phyloP scores from a whole-genome alignment of 805 yeast species.

The Pichia paraexigua region DNA sequence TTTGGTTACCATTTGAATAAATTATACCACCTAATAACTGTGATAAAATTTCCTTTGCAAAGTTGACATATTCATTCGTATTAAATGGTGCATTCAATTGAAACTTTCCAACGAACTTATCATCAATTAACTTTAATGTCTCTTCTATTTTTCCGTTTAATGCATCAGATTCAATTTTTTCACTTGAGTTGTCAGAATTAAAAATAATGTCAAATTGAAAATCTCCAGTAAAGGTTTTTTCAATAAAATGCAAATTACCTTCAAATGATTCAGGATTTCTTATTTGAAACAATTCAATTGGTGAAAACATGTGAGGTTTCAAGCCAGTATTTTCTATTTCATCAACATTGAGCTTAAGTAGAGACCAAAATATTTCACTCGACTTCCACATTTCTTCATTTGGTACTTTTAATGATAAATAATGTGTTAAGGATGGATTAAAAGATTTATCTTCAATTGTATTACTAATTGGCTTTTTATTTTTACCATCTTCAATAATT shows the following conservation, averaged over 20 bases:
- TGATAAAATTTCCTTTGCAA: conserved; percentile 74
- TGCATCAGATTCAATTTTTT: conserved; percentile 32
- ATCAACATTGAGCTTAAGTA: conserved; percentile 63
- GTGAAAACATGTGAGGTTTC: conserved; percentile 25
- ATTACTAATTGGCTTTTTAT: conserved; percentile 33
- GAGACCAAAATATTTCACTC: conserved; percentile 59
- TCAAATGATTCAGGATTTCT: conserved; percentile 51
- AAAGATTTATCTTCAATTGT: conserved; percentile 30
- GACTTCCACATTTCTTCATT: conserved; percentile 65
- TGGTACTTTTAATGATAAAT: conserved; percentile 63
- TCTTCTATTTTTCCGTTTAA: conserved; percentile 30
- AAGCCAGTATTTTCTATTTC: conserved; percentile 19
- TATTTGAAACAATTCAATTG: conserved; percentile 44
- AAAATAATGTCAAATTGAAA: conserved; percentile 70
- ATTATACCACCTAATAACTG: conserved; percentile 87
- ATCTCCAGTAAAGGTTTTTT: conserved; percentile 63
- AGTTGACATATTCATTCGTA: conserved; percentile 33
- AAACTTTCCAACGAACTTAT: conserved; percentile 44
- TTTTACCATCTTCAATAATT: conserved; percentile 46
- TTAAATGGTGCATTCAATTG: conserved; percentile 49
- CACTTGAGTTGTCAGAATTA: conserved; percentile 37
- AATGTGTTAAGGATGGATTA: conserved; percentile 57
- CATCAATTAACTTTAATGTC: conserved; percentile 35
- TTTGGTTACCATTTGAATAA: conserved; percentile 74
- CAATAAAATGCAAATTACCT: conserved; percentile 77